A percentile compares a stretch with the other conserved stretches of the same genome.
Conservation (phyloP, 225 moss, liverwort and hornwort species). For the Polytrichum formosum region DNA sequence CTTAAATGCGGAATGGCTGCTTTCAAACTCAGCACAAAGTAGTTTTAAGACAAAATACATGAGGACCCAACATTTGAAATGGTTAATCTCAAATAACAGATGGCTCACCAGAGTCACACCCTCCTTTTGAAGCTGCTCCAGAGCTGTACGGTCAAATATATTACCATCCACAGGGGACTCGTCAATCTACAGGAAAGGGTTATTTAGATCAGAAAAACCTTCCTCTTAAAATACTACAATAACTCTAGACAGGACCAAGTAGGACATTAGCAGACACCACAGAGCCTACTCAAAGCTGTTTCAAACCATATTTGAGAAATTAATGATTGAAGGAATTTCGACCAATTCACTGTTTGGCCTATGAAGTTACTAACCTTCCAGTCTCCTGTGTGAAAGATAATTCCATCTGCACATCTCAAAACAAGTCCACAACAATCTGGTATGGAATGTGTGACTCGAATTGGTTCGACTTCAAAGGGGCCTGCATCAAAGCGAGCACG, state of each 20-base stretch:
- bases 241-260: no score
- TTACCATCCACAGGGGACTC: slow-evolving; percentile 99
- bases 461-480: slow-evolving; percentile 91
- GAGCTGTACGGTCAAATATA: slow-evolving; percentile 76
- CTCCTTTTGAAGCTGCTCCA: slow-evolving; percentile 93
- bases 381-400: slow-evolving; percentile 95
- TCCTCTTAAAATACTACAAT: no score
- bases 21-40: no score
- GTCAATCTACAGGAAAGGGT: slow-evolving; percentile 67
- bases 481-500: slow-evolving; percentile 76
- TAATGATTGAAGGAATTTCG: no score
- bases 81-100: no score
- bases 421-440: slow-evolving; percentile 98
- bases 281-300: no score
- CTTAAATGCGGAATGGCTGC: no score
- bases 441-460: slow-evolving; percentile 98
- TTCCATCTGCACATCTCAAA: slow-evolving; percentile 83
- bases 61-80: no score
- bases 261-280: no score
- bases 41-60: no score
- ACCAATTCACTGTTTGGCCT: no score
- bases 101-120: slow-evolving; percentile 89
- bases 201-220: neutral
- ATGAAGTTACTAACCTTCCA: slow-evolving; percentile 75
- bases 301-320: no score